These are phyloP conservation scores for Vigna mungo DNA, from an alignment of 306 rosid species.

Conservation along the genomic window DNA sequence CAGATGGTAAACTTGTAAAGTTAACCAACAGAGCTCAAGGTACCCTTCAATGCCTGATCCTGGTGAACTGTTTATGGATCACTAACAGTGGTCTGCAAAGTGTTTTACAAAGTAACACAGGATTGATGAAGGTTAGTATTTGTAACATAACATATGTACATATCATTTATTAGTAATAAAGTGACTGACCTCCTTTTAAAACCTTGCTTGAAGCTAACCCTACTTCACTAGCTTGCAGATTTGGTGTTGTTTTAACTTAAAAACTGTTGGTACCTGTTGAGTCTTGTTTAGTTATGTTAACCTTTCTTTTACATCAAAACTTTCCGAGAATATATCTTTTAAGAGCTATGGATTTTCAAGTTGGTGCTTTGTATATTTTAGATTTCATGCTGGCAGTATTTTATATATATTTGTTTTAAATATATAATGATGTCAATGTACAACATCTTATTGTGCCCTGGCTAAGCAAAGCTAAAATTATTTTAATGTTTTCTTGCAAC, in stretches of 20 bases:
- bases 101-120: slow-evolving; percentile 62
- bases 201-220: neutral
- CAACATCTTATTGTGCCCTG: neutral
- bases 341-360: neutral
- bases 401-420: neutral
- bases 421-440: neutral
- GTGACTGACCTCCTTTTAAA: no score
- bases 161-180: neutral
- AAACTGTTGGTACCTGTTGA: neutral
- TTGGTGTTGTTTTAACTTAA: neutral
- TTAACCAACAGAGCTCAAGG: slow-evolving; percentile 76
- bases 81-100: slow-evolving; percentile 62
- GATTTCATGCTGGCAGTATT: neutral
- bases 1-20: slow-evolving; percentile 57
- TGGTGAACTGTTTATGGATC: slow-evolving; percentile 56
- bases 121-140: slow-evolving; percentile 61
- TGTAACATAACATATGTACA: neutral
- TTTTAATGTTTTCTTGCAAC: slow-evolving; percentile 6
- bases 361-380: neutral
- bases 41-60: slow-evolving; percentile 60
- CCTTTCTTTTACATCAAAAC: neutral
- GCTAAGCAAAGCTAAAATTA: neutral
- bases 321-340: neutral
- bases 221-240: neutral
- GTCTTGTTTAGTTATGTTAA: neutral